phyloP scores from a whole-genome alignment of 2,329 filamentous ascomycete genomes.

The Bipolaris victoriae region DNA sequence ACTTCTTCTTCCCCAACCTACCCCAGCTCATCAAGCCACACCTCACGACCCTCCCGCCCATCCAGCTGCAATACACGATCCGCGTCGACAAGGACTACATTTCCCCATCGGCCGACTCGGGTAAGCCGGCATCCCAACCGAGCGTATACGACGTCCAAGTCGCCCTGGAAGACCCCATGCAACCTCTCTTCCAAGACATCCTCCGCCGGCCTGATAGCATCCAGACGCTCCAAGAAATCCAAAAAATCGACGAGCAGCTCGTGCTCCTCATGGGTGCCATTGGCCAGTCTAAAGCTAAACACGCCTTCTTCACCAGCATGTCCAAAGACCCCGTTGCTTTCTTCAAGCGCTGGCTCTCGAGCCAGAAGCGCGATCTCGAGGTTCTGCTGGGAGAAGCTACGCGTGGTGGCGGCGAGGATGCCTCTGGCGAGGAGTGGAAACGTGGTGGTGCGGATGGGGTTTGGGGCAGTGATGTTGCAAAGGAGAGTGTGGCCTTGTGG shows the following conservation, averaged over 20 bases:
- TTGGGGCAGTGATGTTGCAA: conserved; percentile 67
- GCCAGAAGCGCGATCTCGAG: conserved; percentile 88
- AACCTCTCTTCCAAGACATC: conserved; percentile 65
- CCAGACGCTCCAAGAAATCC: conserved; percentile 75
- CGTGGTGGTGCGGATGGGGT: conserved; percentile 65
- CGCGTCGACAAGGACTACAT: conserved; percentile 73
- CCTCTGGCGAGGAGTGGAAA: conserved; percentile 71
- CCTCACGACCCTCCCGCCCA: conserved; percentile 77
- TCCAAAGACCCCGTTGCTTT: conserved; percentile 84
- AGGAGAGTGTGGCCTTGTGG: conserved; percentile 67
- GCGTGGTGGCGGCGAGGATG: conserved; percentile 59
- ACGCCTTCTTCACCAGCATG: conserved; percentile 82
- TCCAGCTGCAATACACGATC: conserved; percentile 89
- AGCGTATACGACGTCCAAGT: conserved; percentile 93
- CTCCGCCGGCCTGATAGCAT: conserved; percentile 56
- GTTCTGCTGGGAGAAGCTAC: conserved; percentile 83
- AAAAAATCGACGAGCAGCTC: conserved; percentile 81
- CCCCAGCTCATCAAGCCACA: conserved; percentile 80
- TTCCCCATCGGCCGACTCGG: conserved; percentile 69
- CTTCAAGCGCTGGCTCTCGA: conserved; percentile 84
- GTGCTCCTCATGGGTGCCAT: conserved; percentile 83
- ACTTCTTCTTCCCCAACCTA: conserved; percentile 84
- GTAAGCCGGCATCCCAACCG: conserved; percentile 67
- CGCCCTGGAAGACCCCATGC: conserved; percentile 80
- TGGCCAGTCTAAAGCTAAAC: conserved; percentile 84